Base-by-base conservation (phyloP, 306 rosid genomes). In the Myrica gale region DNA sequence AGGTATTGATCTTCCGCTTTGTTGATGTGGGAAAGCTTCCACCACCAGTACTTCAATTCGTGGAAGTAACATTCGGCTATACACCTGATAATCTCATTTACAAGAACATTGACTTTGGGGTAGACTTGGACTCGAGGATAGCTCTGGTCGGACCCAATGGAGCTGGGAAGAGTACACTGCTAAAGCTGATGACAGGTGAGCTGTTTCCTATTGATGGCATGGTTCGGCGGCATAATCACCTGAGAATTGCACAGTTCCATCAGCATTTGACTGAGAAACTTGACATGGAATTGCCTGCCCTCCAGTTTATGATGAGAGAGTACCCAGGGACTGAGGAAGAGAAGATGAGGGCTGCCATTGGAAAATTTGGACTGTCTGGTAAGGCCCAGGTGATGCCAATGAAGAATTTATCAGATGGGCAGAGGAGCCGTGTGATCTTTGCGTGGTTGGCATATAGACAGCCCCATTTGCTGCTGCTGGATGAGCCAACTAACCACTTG, bases 121-220 rank as follows among this genome's bases (percentile, higher is more conserved):
- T 96, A 42, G 99, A 96, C 72, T 79, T 96, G 68, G 99, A 96
- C 82, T 96, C 99, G 0, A 89, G 99, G 76, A 54, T 96, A 77
- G 99, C 99, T 54, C 82, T 96, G 75, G 99, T 96, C 76, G 99
- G 99, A 75, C 99, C 99, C 12, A 96, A 96, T 82, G 99, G 99
- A 74, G 99, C 99, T 53, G 99, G 99, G 69, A 96, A 96, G 91
- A 96, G 98, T 85, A 96, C 99, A 0, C 84, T 96, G 44, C 87
- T 96, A 84, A 96, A 96, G 91, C 92, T 96, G 73, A 96, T 96
- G 97, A 96, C 99, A 0, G 98, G 99, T 79, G 99, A 96, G 0
- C 73, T 96, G 81, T 56, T 42, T 81, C 97, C 99, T 77, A 26
- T 9, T 43, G 99, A 96, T 79, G 99, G 99, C 87, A 96, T 96